Percentiles rank a stretch among this genome's conserved stretches.
These are phyloP conservation scores for Hypomontagnella monticulosa DNA, from an alignment of 495 filamentous ascomycete species.

Conservation along the genomic window DNA sequence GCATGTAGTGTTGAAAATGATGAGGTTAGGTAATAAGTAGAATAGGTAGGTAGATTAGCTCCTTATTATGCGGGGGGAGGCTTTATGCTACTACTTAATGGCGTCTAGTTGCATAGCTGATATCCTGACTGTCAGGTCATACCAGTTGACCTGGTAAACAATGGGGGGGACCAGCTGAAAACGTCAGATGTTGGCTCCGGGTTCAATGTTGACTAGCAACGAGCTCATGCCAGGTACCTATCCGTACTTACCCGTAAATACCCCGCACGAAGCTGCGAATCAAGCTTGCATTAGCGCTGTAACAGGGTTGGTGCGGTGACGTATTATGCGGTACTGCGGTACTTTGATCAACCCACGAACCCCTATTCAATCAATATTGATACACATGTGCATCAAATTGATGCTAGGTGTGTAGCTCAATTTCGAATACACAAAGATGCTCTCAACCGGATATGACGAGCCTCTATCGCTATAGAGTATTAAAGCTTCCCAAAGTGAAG, in stretches of 20 bases:
- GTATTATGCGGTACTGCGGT: neutral
- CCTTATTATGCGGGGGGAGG: neutral
- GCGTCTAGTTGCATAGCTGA: slow-evolving; percentile 19
- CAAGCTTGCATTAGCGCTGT: slow-evolving; percentile 5
- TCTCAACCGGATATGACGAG: too few relatives aligned
- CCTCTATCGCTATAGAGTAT: too few relatives aligned
- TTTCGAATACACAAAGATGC: too few relatives aligned
- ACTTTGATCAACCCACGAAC: too few relatives aligned
- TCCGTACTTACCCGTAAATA: neutral
- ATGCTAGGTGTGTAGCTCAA: too few relatives aligned
- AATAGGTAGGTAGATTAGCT: neutral
- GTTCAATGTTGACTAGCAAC: slow-evolving; percentile 20
- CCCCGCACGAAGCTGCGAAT: slow-evolving; percentile 3
- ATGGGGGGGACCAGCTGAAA: slow-evolving; percentile 29
- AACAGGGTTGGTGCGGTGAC: neutral
- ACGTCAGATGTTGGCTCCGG: slow-evolving; percentile 26
- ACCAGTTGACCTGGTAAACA: slow-evolving; percentile 26
- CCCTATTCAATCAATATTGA: too few relatives aligned
- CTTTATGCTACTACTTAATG: slow-evolving; percentile 1
- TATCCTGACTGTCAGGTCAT: slow-evolving; percentile 11
- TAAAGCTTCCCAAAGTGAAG: too few relatives aligned
- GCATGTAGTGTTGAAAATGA: neutral
- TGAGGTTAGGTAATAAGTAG: neutral
- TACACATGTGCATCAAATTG: too few relatives aligned
- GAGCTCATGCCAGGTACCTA: neutral